Evolutionary conservation across 148 eudicot genomes (phyloP), one percentile per base, ranked within the genome.

Genomic region (Cornus florida): DNA sequence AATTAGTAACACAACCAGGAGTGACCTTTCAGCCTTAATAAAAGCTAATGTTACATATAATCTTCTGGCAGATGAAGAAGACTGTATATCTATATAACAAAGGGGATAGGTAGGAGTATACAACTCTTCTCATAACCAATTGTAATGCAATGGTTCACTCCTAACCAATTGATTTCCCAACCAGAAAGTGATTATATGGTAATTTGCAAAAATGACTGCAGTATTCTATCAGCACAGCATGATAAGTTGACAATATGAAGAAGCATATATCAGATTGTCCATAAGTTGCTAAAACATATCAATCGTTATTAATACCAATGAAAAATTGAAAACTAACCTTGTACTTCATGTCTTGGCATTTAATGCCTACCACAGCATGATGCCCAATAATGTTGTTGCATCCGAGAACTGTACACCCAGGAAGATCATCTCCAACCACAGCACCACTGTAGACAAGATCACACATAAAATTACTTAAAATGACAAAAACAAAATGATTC

Each of bases 341-440:
- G 80, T 96, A 96, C 85, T 96, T 96, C 89, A 96, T 86, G 83
- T 96, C 99, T 80, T 96, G 98, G 85, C 99, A 96, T 79, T 89
- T 93, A 23, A 91, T 82, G 78, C 99, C 99, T 43, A 96, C 93
- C 79, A 96, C 95, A 73, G 98, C 92, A 89, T 96, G 92, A 91
- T 93, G 90, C 56, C 99, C 99, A 75, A 96, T 90, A 60, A 90
- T 71, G 80, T 96, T 96, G 66, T 96, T 92, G 70, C 91, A 83
- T 70, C 99, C 99, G 50, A 96, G 85, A 41, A 90, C 77, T 69
- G 94, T 96, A 73, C 79, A 60, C 68, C 99, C 99, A 13, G 99
- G 99, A 82, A 92, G 72, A 22, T 96, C 98, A 87, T 96, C 97
- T 73, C 99, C 99, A 86, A 93, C 92, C 71, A 93, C 83, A 77